phyloP scores from a whole-genome alignment of 2,329 filamentous ascomycete genomes.

The Calonectria henricotiae region DNA sequence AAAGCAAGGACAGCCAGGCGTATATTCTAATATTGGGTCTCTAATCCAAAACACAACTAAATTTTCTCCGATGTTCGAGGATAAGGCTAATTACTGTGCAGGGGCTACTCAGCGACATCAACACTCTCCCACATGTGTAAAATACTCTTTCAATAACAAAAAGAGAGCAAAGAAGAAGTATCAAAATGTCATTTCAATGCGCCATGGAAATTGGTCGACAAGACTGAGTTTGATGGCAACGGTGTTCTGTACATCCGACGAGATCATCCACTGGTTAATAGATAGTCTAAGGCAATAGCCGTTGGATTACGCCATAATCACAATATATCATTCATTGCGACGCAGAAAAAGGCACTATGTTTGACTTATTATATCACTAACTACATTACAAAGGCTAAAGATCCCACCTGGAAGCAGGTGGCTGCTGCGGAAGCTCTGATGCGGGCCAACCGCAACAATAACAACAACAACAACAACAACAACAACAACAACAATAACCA shows the following conservation, averaged over 20 bases:
- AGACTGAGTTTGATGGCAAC: conserved; percentile 5
- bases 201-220: conserved; percentile 18
- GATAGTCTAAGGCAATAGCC: conserved; percentile 1
- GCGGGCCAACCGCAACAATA: neutral
- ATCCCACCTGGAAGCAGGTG: conserved; percentile 6
- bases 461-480: no score
- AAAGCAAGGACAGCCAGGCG: neutral
- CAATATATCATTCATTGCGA: conserved; percentile 29
- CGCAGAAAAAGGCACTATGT: conserved; percentile 18
- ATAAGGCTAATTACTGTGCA: conserved; percentile 28
- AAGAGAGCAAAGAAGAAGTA: neutral
- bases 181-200: conserved; percentile 7
- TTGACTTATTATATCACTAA: neutral
- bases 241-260: conserved; percentile 5
- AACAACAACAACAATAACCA: no score
- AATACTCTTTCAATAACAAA: no score
- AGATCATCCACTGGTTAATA: conserved; percentile 17
- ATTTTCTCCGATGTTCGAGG: conserved; percentile 19
- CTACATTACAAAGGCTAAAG: conserved; percentile 7
- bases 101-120: neutral
- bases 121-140: conserved; percentile 17
- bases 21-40: neutral
- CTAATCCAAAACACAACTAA: neutral
- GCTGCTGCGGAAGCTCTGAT: neutral
- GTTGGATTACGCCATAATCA: conserved; percentile 22